Percentiles rank a stretch among this genome's conserved stretches.
phyloP scores from a whole-genome alignment of 2,329 filamentous ascomycete species.

The Colletotrichum costaricense region DNA sequence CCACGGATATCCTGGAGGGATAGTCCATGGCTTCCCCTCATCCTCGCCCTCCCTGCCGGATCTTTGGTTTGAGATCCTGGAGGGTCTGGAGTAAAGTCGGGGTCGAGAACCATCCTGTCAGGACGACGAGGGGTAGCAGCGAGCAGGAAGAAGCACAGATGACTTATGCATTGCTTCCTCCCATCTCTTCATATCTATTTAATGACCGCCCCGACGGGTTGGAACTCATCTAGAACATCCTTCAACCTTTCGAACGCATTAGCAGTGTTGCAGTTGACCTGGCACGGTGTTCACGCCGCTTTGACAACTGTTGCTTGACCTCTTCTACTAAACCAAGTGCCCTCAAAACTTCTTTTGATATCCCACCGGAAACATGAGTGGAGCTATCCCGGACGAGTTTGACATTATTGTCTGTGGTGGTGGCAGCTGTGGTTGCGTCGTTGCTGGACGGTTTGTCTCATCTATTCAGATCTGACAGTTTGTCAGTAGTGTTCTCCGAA shows the following conservation, averaged over 20 bases:
- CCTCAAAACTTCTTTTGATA: background rate
- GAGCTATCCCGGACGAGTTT: slow-evolving; percentile 75
- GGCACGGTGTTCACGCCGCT: slow-evolving; percentile 20
- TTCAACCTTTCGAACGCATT: background rate
- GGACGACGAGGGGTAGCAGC: background rate
- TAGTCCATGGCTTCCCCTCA: slow-evolving; percentile 27
- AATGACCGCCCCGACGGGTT: slow-evolving; percentile 18
- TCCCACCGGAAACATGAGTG: slow-evolving; percentile 43
- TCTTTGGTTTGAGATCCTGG: slow-evolving; percentile 23
- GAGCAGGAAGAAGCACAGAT: background rate
- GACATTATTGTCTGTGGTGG: slow-evolving; percentile 85
- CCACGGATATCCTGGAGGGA: slow-evolving; percentile 10
- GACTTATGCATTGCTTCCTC: background rate
- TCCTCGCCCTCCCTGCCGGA: slow-evolving; percentile 9
- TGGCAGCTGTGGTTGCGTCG: slow-evolving; percentile 73
- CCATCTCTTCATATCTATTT: slow-evolving; percentile 23
- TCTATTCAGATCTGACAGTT: background rate
- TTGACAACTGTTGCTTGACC: background rate
- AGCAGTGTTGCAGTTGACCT: slow-evolving; percentile 26
- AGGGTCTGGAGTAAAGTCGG: slow-evolving; percentile 33
- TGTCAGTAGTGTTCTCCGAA: slow-evolving; percentile 49
- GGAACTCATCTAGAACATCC: background rate
- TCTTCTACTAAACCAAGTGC: background rate
- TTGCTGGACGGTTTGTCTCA: slow-evolving; percentile 61
- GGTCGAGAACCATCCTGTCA: slow-evolving; percentile 20